Base-by-base conservation (phyloP, 2,329 filamentous ascomycete genomes). In the Aspergillus fijiensis region DNA sequence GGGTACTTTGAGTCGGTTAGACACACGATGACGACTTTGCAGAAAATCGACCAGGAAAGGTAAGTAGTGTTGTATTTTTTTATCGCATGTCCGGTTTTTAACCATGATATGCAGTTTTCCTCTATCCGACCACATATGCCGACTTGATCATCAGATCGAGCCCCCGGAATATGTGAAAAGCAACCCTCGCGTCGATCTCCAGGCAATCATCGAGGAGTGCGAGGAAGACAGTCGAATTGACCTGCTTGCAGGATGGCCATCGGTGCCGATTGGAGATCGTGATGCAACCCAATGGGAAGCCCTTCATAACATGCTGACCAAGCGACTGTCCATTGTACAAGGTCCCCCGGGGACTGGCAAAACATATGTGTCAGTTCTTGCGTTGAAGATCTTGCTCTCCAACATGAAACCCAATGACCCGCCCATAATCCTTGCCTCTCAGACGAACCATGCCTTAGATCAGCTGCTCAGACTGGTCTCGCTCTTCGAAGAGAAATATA, bases 401-500 rank as follows among this genome's bases (percentile, higher is more conserved):
- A 90, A 89, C 56, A 81, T 85, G 68, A 71, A 73, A 2, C 67
- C 70, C 1, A 79, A 75, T 0, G 85, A 88, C 59, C 83, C 87
- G 9, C 90, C 90, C 0, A 87, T 97, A 31, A 82, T 96, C 21
- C 81, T 96, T 3, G 85, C 92, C 0, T 92, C 91, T 7, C 92
- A 96, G 68, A 97, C 92, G 0, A 97, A 97, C 60, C 92, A 96
- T 74, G 92, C 92, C 0, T 78, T 96, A 0, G 92, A 97, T 67
- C 92, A 96, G 70, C 80, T 97, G 0, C 79, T 96, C 0, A 77
- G 79, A 1, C 85, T 88, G 57, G 81, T 92, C 16, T 79, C 86
- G 1, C 70, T 78, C 5, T 89, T 89, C 65, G 87, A 89, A 66
- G 73, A 77, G 0, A 82, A 85, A 1, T 87, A 92, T 59, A 77